Percentiles rank a stretch among this genome's conserved stretches.
phyloP scores from a whole-genome alignment of 179 eudicot genomes.

The Corrigiola litoralis region DNA sequence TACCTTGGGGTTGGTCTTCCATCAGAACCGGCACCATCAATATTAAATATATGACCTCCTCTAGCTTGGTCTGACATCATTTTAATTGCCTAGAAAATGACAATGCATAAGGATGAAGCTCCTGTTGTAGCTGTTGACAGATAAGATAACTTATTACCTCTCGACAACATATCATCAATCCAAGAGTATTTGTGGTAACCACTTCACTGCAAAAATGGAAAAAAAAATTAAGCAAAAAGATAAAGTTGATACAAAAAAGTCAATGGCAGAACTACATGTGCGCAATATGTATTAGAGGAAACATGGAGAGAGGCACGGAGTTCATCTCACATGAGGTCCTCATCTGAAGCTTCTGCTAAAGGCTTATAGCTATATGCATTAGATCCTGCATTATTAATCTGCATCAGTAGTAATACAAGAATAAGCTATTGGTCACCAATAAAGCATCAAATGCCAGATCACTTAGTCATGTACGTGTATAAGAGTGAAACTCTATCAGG shows the following conservation, averaged over 20 bases:
- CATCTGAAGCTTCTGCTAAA: constrained; percentile 89
- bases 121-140: neutral
- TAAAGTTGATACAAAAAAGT: neutral
- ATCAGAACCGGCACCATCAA: constrained; percentile 99
- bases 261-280: constrained; percentile 5
- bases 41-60: constrained; percentile 91
- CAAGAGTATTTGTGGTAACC: constrained; percentile 93
- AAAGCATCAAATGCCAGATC: neutral
- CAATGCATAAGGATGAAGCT: neutral
- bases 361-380: constrained; percentile 97
- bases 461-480: neutral
- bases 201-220: constrained; percentile 68
- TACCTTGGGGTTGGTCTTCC: constrained; percentile 99
- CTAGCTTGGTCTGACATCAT: constrained; percentile 82
- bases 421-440: constrained; percentile 17
- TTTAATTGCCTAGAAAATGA: constrained; percentile 65
- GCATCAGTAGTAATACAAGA: constrained; percentile 44
- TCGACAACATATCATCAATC: constrained; percentile 96
- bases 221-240: neutral
- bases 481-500: neutral
- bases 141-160: constrained; percentile 49
- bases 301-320: neutral
- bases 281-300: neutral
- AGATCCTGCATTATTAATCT: constrained; percentile 99
- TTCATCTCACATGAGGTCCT: constrained; percentile 76